Evolutionary conservation across 2,329 filamentous ascomycete species (phyloP).

Genomic region (Botryotinia globosa): DNA sequence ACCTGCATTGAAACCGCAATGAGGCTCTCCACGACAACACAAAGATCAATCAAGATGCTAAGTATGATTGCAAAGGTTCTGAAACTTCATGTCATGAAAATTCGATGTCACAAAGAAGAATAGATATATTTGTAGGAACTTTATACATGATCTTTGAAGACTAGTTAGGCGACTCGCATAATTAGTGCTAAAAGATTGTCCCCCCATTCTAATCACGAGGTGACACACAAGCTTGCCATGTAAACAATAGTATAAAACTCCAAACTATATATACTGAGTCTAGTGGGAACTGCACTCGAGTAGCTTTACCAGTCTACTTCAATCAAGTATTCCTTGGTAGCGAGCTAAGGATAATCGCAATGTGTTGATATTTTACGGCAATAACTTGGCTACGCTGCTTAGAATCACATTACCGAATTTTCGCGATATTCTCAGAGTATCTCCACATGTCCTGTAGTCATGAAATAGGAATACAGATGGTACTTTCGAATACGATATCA

Average conservation of each 20-base stretch:
- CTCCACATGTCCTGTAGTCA: background rate
- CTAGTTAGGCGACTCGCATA: background rate
- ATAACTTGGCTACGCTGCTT: background rate
- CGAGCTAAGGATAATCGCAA: background rate
- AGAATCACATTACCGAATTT: background rate
- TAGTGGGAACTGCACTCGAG: background rate
- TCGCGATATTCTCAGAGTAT: background rate
- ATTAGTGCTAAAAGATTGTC: background rate
- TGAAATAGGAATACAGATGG: background rate
- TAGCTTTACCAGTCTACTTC: background rate
- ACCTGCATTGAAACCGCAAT: background rate
- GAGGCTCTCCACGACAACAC: too few species aligned
- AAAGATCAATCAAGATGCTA: too few species aligned
- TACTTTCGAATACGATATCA: background rate
- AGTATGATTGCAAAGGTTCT: too few species aligned
- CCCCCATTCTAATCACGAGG: background rate
- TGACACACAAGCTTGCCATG: background rate
- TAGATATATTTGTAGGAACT: background rate
- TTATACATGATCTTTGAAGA: background rate
- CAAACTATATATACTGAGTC: background rate
- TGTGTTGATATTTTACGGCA: background rate
- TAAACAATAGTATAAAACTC: background rate
- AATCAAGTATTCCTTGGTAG: background rate
- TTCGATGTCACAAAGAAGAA: background rate
- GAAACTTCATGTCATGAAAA: background rate